Percentiles rank a stretch among this genome's conserved stretches.
These are phyloP conservation scores for Plasmodium blacklocki DNA, from an alignment of 169 alveolate species.

Conservation along the genomic window DNA sequence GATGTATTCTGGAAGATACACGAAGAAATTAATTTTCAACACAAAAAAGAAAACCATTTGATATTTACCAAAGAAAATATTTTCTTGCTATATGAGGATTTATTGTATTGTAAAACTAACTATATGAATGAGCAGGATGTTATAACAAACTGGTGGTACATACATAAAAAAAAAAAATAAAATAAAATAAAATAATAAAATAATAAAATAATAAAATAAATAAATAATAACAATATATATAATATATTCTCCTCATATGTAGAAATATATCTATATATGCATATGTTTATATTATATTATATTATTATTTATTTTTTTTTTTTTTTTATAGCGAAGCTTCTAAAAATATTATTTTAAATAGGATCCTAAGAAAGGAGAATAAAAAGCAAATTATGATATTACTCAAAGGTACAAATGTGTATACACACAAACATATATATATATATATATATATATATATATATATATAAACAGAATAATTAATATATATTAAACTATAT, in stretches of 20 bases:
- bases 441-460: too few species aligned
- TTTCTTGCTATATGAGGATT: slow-evolving; percentile 61
- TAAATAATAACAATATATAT: neutral
- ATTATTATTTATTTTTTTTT: neutral
- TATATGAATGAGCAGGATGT: slow-evolving; percentile 68
- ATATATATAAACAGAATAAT: too few species aligned
- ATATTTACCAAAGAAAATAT: slow-evolving; percentile 70
- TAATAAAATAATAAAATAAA: too few species aligned
- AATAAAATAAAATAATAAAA: neutral
- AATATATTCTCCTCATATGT: neutral
- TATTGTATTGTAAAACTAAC: slow-evolving; percentile 40
- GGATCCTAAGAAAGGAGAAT: slow-evolving; percentile 58
- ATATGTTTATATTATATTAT: neutral
- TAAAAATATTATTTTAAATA: slow-evolving; percentile 46
- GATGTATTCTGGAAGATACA: slow-evolving; percentile 69
- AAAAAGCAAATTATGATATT: slow-evolving; percentile 46
- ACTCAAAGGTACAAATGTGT: slow-evolving; percentile 25
- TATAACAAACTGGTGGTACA: slow-evolving; percentile 50
- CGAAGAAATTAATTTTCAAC: slow-evolving; percentile 62
- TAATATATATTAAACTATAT: neutral
- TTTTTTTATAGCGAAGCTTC: slow-evolving; percentile 40
- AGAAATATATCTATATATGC: neutral
- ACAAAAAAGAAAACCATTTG: slow-evolving; percentile 49
- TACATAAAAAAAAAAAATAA: slow-evolving; percentile 6
- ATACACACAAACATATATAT: neutral